Percentiles rank a stretch among this genome's conserved stretches.
Conservation (phyloP, 352 stramenopile species). For the Thalassiosira allenii region DNA sequence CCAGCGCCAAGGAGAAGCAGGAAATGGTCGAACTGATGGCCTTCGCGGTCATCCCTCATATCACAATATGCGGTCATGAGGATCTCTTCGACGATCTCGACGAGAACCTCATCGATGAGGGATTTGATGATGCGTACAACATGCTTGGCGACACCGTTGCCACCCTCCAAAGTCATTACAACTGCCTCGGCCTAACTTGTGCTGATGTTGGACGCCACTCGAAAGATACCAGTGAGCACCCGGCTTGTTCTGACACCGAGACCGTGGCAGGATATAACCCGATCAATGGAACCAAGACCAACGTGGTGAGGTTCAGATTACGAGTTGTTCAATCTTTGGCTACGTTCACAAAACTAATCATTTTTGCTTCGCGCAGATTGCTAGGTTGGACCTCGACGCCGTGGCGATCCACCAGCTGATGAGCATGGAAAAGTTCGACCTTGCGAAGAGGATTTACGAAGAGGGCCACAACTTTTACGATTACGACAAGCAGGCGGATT, state of each 20-base stretch:
- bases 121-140: slow-evolving; percentile 27
- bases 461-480: slow-evolving; percentile 77
- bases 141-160: slow-evolving; percentile 47
- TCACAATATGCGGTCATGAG: slow-evolving; percentile 69
- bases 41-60: slow-evolving; percentile 74
- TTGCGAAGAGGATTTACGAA: slow-evolving; percentile 63
- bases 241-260: slow-evolving; percentile 50
- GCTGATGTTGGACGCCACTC: slow-evolving; percentile 63
- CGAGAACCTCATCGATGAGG: slow-evolving; percentile 48
- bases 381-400: slow-evolving; percentile 80
- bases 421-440: slow-evolving; percentile 66
- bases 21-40: slow-evolving; percentile 78
- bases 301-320: slow-evolving; percentile 66
- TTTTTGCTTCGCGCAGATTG: slow-evolving; percentile 43
- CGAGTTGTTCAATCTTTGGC: no score
- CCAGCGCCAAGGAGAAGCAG: slow-evolving; percentile 44
- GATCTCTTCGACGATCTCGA: slow-evolving; percentile 56
- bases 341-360: no score
- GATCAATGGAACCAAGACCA: slow-evolving; percentile 50
- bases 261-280: slow-evolving; percentile 61
- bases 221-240: slow-evolving; percentile 17
- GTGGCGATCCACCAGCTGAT: slow-evolving; percentile 80
- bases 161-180: slow-evolving; percentile 65
- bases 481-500: slow-evolving; percentile 52
- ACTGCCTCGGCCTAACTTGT: slow-evolving; percentile 79